Conservation (phyloP, 805 yeast genomes). For the Grigorovia yakushimaensis region DNA sequence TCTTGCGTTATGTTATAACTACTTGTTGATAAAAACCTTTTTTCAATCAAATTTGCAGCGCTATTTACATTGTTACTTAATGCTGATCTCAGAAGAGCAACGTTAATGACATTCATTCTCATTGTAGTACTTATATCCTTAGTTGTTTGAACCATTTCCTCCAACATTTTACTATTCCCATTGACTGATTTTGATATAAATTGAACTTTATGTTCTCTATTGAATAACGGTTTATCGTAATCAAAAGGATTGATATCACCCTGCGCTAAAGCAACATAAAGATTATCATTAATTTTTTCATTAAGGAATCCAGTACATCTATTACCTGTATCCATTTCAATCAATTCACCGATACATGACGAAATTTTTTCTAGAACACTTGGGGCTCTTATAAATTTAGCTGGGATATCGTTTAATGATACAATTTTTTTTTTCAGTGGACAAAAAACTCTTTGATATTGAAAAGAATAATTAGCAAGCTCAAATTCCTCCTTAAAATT, state of each 20-base stretch:
- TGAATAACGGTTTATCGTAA: constrained; percentile 25
- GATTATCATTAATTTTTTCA: constrained; percentile 32
- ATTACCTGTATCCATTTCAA: constrained; percentile 12
- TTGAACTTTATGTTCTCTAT: constrained; percentile 25
- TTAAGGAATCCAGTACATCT: constrained; percentile 21
- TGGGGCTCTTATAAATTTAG: constrained; percentile 16
- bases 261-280: constrained; percentile 47
- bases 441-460: constrained; percentile 76
- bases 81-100: not conserved
- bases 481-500: constrained; percentile 50
- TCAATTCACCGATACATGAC: constrained; percentile 31
- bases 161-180: not conserved
- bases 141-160: not conserved
- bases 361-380: constrained; percentile 4
- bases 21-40: not conserved
- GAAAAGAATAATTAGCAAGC: constrained; percentile 70
- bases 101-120: not conserved
- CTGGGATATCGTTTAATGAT: constrained; percentile 50
- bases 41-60: not conserved
- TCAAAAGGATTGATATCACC: constrained; percentile 61
- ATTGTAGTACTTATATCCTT: not conserved
- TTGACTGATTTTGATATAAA: constrained; percentile 19
- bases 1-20: not conserved
- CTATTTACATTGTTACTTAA: not conserved
- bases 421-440: constrained; percentile 42